These are phyloP conservation scores for Sporothrix phasma DNA, from an alignment of 2,329 filamentous ascomycete species.

Conservation along the genomic window DNA sequence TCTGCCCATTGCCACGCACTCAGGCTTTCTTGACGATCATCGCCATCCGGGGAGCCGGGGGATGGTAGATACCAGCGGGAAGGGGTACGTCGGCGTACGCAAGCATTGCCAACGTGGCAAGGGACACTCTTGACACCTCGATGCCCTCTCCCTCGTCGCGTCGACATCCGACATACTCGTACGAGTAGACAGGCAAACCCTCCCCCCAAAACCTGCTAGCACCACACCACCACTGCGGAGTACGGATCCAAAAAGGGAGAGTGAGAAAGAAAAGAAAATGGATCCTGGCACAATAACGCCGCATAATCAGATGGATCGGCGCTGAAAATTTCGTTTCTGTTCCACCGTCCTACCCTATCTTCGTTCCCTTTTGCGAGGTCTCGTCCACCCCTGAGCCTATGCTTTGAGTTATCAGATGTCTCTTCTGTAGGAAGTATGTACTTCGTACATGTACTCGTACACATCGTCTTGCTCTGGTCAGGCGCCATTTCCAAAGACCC, in stretches of 20 bases:
- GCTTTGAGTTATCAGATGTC: slow-evolving; percentile 8
- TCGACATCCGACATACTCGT: too few species aligned
- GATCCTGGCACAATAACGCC: background rate
- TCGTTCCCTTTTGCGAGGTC: background rate
- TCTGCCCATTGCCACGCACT: background rate
- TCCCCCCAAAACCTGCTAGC: too few species aligned
- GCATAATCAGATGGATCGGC: slow-evolving; percentile 6
- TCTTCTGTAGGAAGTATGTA: background rate
- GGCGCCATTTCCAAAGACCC: background rate
- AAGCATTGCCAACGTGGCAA: background rate
- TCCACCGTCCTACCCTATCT: background rate
- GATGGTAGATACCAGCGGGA: background rate
- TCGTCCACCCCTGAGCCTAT: background rate
- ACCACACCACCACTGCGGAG: too few species aligned
- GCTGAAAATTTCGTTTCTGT: background rate
- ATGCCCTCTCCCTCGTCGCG: background rate
- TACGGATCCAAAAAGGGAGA: too few species aligned
- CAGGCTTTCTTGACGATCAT: background rate
- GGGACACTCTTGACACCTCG: background rate
- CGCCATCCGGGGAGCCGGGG: background rate
- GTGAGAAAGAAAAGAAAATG: background rate
- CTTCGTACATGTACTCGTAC: too few species aligned
- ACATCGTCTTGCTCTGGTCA: too few species aligned
- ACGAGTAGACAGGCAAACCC: too few species aligned
- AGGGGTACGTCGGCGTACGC: too few species aligned